These are phyloP conservation scores for Diaporthe sp. DNA, from an alignment of 2,329 filamentous ascomycete species.

Conservation along the genomic window DNA sequence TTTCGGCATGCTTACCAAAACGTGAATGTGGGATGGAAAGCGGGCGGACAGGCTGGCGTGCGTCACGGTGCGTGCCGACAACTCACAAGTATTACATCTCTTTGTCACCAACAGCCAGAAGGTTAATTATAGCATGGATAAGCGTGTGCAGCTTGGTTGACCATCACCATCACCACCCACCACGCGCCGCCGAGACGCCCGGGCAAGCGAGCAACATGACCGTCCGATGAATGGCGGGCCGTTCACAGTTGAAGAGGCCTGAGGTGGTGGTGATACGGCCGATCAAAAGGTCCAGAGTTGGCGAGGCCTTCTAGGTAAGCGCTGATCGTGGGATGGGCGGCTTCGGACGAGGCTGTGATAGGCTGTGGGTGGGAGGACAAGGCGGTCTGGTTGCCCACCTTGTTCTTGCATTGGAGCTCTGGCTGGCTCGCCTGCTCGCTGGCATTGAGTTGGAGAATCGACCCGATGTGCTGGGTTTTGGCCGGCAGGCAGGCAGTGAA, in stretches of 20 bases:
- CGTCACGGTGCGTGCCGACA: conserved; percentile 21
- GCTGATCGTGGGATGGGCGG: conserved; percentile 34
- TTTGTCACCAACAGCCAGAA: background rate
- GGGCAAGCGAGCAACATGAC: conserved; percentile 3
- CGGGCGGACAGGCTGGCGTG: background rate
- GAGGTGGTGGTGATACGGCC: conserved; percentile 19
- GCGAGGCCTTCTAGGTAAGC: conserved; percentile 35
- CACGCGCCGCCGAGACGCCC: conserved; percentile 21
- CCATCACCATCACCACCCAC: background rate
- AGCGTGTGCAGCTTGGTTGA: background rate
- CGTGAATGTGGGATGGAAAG: conserved; percentile 19
- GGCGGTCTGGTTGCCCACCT: conserved; percentile 25
- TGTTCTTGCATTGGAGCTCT: conserved; percentile 15
- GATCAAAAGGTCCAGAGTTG: conserved; percentile 37
- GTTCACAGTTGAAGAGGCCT: conserved; percentile 15
- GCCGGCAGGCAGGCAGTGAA: conserved; percentile 26
- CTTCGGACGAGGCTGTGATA: conserved; percentile 38
- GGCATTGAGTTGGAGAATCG: background rate
- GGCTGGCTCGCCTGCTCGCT: background rate
- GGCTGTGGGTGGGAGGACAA: conserved; percentile 11
- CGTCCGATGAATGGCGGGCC: conserved; percentile 26
- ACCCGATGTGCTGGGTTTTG: conserved; percentile 26
- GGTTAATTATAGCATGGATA: conserved; percentile 10
- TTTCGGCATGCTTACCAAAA: conserved; percentile 1
- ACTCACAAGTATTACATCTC: conserved; percentile 9